A percentile compares a stretch with the other conserved stretches of the same genome.
phyloP scores from a whole-genome alignment of 257 asterid genomes.

The Capsicum pubescens region DNA sequence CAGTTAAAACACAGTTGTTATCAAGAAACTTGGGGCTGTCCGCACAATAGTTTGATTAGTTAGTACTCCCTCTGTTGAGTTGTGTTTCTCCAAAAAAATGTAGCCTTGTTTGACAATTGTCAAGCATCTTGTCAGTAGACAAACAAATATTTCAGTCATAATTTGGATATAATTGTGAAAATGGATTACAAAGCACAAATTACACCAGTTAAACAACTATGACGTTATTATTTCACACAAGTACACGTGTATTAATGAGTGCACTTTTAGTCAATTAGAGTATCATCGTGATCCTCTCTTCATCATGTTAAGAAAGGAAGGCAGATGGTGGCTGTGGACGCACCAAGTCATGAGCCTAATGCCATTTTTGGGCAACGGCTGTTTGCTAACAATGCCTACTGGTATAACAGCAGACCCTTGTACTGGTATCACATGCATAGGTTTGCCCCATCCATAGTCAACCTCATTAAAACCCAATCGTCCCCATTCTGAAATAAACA shows the following conservation, averaged over 20 bases:
- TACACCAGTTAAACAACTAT: not conserved
- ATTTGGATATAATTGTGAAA: not conserved
- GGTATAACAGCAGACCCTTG: slow-evolving; percentile 57
- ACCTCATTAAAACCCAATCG: slow-evolving; percentile 57
- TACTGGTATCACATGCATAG: slow-evolving; percentile 51
- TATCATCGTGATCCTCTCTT: not conserved
- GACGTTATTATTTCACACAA: not conserved
- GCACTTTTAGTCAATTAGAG: not conserved
- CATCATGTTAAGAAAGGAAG: slow-evolving; percentile 32
- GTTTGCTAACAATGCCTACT: slow-evolving; percentile 46
- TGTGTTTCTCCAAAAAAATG: not conserved
- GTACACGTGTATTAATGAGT: not conserved
- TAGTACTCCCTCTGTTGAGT: not conserved
- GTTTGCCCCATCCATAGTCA: slow-evolving; percentile 65
- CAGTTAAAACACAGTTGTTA: not conserved
- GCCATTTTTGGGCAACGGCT: slow-evolving; percentile 42
- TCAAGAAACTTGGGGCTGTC: not conserved
- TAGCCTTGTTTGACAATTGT: not conserved
- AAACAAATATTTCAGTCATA: not conserved
- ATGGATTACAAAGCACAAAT: not conserved
- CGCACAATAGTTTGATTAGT: not conserved
- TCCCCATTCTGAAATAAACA: slow-evolving; percentile 64
- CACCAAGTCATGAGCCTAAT: slow-evolving; percentile 67
- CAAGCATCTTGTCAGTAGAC: not conserved
- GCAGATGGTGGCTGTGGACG: slow-evolving; percentile 46